A percentile compares a stretch with the other conserved stretches of the same genome.
These are phyloP conservation scores for Lagerstroemia speciosa DNA, from an alignment of 345 rosid genomes.

Conservation along the genomic window DNA sequence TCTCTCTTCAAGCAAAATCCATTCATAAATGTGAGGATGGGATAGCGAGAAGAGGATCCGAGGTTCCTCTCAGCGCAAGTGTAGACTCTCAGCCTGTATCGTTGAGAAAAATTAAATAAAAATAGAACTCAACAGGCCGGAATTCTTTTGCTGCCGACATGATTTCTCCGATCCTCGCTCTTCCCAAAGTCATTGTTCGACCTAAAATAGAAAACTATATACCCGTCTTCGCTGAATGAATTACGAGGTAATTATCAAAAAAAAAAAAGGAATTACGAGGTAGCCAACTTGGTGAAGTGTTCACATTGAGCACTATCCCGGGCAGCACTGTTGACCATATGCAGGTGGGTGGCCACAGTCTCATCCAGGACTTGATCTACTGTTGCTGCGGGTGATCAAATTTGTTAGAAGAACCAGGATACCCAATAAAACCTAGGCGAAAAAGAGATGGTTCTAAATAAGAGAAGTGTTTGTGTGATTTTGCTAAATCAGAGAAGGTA, in stretches of 20 bases:
- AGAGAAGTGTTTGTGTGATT: background rate
- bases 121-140: constrained; percentile 38
- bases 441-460: constrained; percentile 26
- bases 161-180: constrained; percentile 80
- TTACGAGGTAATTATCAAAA: no score
- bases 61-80: constrained; percentile 80
- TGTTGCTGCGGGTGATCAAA: background rate
- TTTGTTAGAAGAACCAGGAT: constrained; percentile 4
- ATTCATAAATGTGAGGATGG: constrained; percentile 4
- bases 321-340: background rate
- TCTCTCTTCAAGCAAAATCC: constrained; percentile 4
- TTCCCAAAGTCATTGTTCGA: constrained; percentile 10
- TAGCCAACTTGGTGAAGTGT: background rate
- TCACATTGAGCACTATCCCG: background rate
- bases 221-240: background rate
- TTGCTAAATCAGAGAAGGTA: background rate
- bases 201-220: background rate
- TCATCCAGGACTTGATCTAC: background rate
- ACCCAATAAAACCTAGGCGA: constrained; percentile 15
- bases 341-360: background rate
- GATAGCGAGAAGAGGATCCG: constrained; percentile 83
- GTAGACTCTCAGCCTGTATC: constrained; percentile 25
- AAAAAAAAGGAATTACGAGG: no score
- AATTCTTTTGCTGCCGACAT: constrained; percentile 47
- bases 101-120: constrained; percentile 12